phyloP scores from a whole-genome alignment of 2,329 filamentous ascomycete genomes.

The Xylaria sp. region DNA sequence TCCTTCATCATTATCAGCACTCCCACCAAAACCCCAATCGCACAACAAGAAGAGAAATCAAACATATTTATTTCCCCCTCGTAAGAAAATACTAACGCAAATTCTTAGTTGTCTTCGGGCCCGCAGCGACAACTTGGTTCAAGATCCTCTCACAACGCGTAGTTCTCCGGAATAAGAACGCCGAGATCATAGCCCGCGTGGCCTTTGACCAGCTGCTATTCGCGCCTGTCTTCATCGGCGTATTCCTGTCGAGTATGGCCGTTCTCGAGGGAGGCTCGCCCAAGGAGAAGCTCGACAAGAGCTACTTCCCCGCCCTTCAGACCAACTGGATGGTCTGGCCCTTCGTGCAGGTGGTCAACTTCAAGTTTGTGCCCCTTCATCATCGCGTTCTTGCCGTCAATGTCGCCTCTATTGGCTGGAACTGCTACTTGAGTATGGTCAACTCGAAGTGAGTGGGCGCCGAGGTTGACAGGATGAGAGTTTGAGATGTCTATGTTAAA shows the following conservation, averaged over 20 bases:
- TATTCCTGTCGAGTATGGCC: slow-evolving; percentile 88
- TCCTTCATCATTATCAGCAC: not conserved
- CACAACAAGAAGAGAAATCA: not conserved
- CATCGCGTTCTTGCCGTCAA: slow-evolving; percentile 89
- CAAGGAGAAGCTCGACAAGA: slow-evolving; percentile 74
- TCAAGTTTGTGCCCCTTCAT: slow-evolving; percentile 84
- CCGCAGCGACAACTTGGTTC: slow-evolving; percentile 89
- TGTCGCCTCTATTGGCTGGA: slow-evolving; percentile 75
- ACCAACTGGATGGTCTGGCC: slow-evolving; percentile 94
- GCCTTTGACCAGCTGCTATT: slow-evolving; percentile 84
- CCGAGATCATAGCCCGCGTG: slow-evolving; percentile 81
- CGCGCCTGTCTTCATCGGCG: slow-evolving; percentile 81
- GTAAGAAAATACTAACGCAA: slow-evolving; percentile 12
- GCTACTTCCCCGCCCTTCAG: slow-evolving; percentile 76
- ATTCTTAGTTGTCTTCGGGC: slow-evolving; percentile 78
- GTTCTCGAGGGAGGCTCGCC: slow-evolving; percentile 74
- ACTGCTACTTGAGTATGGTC: slow-evolving; percentile 71
- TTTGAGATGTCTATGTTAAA: not conserved
- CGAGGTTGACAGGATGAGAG: not conserved
- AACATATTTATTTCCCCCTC: not conserved
- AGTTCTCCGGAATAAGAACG: slow-evolving; percentile 69
- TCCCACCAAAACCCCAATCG: no score
- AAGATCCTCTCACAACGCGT: slow-evolving; percentile 78
- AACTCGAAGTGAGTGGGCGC: slow-evolving; percentile 51
- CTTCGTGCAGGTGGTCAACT: slow-evolving; percentile 84